Evolutionary conservation across 441 rosid genomes (phyloP).

Genomic region (Isatis lusitanica): DNA sequence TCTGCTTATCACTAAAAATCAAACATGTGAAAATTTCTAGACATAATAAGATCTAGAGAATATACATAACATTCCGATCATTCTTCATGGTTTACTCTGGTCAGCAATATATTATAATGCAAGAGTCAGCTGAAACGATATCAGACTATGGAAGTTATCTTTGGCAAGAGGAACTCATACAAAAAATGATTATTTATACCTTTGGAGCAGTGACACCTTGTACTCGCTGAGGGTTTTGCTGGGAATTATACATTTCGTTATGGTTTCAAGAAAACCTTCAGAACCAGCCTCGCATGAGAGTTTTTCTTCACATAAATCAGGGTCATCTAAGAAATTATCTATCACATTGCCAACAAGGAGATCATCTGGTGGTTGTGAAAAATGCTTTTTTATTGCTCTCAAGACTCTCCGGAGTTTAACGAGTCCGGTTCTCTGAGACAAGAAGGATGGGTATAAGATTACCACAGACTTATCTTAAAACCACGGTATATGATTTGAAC

Average conservation of each 20-base stretch:
- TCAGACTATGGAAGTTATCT: neutral
- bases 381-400: slow-evolving; percentile 94
- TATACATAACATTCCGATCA: slow-evolving; percentile 12
- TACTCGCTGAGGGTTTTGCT: slow-evolving; percentile 63
- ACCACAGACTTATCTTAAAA: slow-evolving; percentile 15
- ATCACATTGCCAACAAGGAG: slow-evolving; percentile 77
- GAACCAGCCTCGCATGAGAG: slow-evolving; percentile 90
- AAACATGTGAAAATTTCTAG: slow-evolving; percentile 14
- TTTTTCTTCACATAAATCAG: slow-evolving; percentile 82
- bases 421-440: slow-evolving; percentile 85
- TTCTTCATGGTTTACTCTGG: slow-evolving; percentile 6
- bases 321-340: slow-evolving; percentile 87
- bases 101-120: slow-evolving; percentile 15
- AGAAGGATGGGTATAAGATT: slow-evolving; percentile 22
- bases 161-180: slow-evolving; percentile 17
- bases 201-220: slow-evolving; percentile 53
- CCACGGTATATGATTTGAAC: neutral
- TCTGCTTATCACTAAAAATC: slow-evolving; percentile 16
- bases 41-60: neutral
- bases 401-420: slow-evolving; percentile 97
- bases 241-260: slow-evolving; percentile 68
- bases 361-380: slow-evolving; percentile 92
- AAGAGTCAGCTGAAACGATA: slow-evolving; percentile 13
- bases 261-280: slow-evolving; percentile 76
- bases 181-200: slow-evolving; percentile 47